phyloP scores from a whole-genome alignment of 1,284 basidiomycete genomes.

The Baeospora myosura region DNA sequence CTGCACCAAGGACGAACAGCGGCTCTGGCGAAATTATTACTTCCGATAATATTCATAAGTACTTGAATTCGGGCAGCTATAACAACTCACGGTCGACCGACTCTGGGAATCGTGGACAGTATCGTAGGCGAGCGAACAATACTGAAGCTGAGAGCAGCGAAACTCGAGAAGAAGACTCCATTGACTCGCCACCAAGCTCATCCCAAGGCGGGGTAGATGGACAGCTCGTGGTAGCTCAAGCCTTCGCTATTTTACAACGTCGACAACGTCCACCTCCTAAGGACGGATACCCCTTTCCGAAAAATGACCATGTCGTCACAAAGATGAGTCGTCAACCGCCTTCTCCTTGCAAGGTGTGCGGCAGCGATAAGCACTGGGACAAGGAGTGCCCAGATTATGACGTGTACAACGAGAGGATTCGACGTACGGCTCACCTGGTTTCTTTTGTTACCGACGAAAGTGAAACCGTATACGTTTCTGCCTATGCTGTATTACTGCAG shows the following conservation, averaged over 20 bases:
- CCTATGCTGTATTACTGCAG: neutral
- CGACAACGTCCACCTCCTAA: neutral
- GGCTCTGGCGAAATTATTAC: too few relatives aligned
- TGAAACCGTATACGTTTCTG: conserved; percentile 1
- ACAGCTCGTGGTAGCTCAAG: too few relatives aligned
- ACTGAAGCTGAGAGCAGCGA: too few relatives aligned
- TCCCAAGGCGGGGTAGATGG: too few relatives aligned
- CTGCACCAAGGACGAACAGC: too few relatives aligned
- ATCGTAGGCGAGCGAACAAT: too few relatives aligned
- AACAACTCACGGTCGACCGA: too few relatives aligned
- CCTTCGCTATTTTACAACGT: neutral
- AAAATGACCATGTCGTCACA: neutral
- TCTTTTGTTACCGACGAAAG: neutral
- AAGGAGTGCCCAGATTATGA: conserved; percentile 13
- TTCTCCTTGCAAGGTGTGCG: conserved; percentile 14
- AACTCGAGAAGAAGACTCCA: too few relatives aligned
- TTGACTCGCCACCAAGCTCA: too few relatives aligned
- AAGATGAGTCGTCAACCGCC: conserved; percentile 7
- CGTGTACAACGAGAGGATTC: neutral
- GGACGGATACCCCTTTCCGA: neutral
- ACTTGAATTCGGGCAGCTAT: too few relatives aligned
- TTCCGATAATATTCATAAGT: too few relatives aligned
- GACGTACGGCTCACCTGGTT: neutral
- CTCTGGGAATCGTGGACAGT: too few relatives aligned
- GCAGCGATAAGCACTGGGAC: conserved; percentile 15